Percentiles rank a stretch among this genome's conserved stretches.
Conservation (phyloP, 345 rosid genomes). For the Moricandia moricandioides region DNA sequence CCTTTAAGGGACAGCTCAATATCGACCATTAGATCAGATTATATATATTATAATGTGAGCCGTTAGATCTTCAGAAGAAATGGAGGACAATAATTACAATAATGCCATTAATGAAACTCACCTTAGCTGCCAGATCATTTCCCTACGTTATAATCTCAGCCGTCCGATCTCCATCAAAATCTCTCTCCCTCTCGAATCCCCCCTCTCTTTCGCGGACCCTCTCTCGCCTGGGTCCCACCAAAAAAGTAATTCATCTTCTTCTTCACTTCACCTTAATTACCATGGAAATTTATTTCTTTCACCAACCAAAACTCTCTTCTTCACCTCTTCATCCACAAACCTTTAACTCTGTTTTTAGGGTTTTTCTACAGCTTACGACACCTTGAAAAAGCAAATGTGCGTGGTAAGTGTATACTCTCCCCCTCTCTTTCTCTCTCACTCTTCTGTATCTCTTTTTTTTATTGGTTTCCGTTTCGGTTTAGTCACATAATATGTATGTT, state of each 20-base stretch:
- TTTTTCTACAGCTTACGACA: not conserved
- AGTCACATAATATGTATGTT: not conserved
- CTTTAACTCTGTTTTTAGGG: not conserved
- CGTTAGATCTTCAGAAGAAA: not conserved
- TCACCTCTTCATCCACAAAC: not conserved
- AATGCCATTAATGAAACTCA: not conserved
- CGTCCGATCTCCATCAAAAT: not conserved
- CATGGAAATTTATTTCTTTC: not conserved
- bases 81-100: not conserved
- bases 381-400: not conserved
- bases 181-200: not conserved
- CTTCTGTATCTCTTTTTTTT: not conserved
- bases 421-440: not conserved
- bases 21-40: not conserved
- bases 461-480: not conserved
- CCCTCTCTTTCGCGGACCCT: no score
- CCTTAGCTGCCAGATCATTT: not conserved
- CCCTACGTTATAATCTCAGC: not conserved
- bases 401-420: not conserved
- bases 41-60: not conserved
- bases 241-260: not conserved
- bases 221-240: not conserved
- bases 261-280: not conserved
- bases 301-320: not conserved
- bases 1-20: no score